Base-by-base conservation (phyloP, 257 asterid species). In the Penstemon newberryi region DNA sequence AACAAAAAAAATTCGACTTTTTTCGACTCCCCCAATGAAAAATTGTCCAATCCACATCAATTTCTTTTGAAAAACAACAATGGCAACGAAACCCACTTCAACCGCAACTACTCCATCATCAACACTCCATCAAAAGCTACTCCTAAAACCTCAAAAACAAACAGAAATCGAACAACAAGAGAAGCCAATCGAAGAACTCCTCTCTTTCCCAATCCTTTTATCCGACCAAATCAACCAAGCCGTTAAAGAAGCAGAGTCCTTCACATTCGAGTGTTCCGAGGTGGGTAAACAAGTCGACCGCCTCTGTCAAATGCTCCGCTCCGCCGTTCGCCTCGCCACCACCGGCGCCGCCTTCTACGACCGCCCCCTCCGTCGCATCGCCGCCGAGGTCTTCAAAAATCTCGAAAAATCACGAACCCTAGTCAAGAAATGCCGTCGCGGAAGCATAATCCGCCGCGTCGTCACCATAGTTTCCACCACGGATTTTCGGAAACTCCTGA, bases 391-490 rank as follows among this genome's bases (percentile, higher is more conserved):
- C 5, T 86, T 77, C 62, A 87, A 84, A 58, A 89, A 79, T 1
- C 83, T 89, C 7, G 91, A 84, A 19, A 81, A 81, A 61, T 67
- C 90, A 0, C 60, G 84, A 40, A 69, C 72, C 72, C 86, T 87
- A 0, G 85, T 80, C 39, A 72, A 81, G 65, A 90, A 90, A 69
- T 89, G 95, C 77, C 84, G 84, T 25, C 82, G 92, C 37, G 80
- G 88, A 33, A 71, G 82, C 75, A 51, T 82, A 38, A 77, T 89
- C 65, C 86, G 80, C 56, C 91, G 90, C 7, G 88, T 85, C 4
- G 79, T 87, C 37, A 76, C 87, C 6, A 87, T 87, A 49, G 91
- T 83, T 72, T 77, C 96, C 42, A 80, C 86, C 40, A 74, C 89
- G 4, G 97, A 87, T 43, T 90, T 90, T 73, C 77, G 86, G 62